Evolutionary conservation across 2,329 filamentous ascomycete species (phyloP).

Genomic region (Fonsecaea pugnacius): DNA sequence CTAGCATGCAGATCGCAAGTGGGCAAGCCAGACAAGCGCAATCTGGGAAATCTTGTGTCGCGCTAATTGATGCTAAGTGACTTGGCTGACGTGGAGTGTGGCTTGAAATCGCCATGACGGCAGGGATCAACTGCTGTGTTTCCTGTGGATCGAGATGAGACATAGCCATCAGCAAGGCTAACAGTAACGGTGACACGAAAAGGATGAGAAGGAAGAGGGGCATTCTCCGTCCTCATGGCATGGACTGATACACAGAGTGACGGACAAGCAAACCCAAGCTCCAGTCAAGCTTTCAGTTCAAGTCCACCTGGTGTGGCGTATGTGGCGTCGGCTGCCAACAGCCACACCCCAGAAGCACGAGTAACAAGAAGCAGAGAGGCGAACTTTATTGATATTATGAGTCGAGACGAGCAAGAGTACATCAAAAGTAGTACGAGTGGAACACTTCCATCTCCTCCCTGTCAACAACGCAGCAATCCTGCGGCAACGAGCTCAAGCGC

Average conservation of each 20-base stretch:
- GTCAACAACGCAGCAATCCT: neutral
- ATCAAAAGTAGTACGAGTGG: conserved; percentile 16
- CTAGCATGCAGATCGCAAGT: conserved; percentile 9
- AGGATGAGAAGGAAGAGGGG: neutral
- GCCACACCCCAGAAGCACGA: neutral
- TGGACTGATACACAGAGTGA: neutral
- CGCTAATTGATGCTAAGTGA: neutral
- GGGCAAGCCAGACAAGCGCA: neutral
- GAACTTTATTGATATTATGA: conserved; percentile 9
- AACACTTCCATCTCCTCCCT: conserved; percentile 15
- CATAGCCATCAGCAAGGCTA: neutral
- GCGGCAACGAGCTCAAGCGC: conserved; percentile 33
- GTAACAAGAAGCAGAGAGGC: neutral
- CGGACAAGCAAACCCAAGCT: neutral
- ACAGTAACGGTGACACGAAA: neutral
- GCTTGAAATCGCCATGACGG: conserved; percentile 1
- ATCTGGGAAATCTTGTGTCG: conserved; percentile 8
- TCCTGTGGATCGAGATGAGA: conserved; percentile 7
- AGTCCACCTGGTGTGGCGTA: neutral
- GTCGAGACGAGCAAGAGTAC: conserved; percentile 14
- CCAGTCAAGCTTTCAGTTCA: neutral
- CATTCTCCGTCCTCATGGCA: neutral
- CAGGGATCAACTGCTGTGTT: conserved; percentile 4
- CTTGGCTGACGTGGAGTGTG: conserved; percentile 21
- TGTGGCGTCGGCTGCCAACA: neutral